Conservation (phyloP, 208 protist species). For the Leishmania lainsoni region DNA sequence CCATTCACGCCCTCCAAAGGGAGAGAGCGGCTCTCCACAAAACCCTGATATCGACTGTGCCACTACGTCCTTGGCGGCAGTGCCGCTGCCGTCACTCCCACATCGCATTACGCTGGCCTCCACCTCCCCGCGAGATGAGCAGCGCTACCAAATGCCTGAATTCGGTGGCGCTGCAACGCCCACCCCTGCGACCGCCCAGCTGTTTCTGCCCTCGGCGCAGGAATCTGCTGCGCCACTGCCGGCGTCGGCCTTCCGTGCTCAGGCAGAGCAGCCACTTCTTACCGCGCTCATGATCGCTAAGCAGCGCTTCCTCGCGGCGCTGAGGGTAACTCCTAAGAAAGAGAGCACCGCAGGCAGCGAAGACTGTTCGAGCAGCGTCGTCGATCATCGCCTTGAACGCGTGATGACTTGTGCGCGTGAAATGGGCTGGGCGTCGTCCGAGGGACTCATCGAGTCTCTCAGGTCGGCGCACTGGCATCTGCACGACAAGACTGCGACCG, state of each 20-base stretch:
- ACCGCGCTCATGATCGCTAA: constrained; percentile 36
- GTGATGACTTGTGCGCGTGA: constrained; percentile 12
- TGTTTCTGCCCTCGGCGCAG: background rate
- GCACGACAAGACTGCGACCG: background rate
- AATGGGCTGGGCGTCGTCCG: background rate
- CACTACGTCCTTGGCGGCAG: background rate
- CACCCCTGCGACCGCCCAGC: background rate
- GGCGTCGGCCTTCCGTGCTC: background rate
- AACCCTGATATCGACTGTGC: background rate
- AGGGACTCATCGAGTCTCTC: constrained; percentile 4
- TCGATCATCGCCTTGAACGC: background rate
- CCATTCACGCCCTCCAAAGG: background rate
- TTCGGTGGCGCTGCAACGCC: background rate
- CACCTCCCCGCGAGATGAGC: background rate
- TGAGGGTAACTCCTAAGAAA: background rate
- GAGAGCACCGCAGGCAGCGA: background rate
- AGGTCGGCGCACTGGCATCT: background rate
- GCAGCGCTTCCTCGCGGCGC: constrained; percentile 24
- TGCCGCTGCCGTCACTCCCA: background rate
- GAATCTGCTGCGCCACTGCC: background rate
- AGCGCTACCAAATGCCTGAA: background rate
- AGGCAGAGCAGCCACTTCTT: constrained; percentile 22
- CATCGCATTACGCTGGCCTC: background rate
- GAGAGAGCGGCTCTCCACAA: background rate
- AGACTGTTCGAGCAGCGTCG: background rate